A percentile compares a stretch with the other conserved stretches of the same genome.
Evolutionary conservation across 2,329 filamentous ascomycete species (phyloP).

Genomic region (Pseudogymnoascus sp.): DNA sequence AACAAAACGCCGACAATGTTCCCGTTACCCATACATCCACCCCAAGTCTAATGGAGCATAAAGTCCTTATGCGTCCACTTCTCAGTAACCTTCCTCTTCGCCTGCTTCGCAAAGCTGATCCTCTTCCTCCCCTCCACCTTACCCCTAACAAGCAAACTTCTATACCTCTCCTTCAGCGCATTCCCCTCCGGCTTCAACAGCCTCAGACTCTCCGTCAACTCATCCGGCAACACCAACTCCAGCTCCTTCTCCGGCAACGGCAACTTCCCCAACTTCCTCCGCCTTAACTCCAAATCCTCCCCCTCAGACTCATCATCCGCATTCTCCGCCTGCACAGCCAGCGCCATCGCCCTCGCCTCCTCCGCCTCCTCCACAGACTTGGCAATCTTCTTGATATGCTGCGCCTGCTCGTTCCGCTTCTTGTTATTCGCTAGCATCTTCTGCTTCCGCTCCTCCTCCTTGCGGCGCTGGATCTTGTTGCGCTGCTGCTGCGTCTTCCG

Average conservation of each 20-base stretch:
- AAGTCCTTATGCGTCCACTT: conserved; percentile 99
- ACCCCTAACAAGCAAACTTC: conserved; percentile 79
- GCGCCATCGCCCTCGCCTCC: conserved; percentile 37
- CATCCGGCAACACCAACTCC: conserved; percentile 73
- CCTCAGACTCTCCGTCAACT: conserved; percentile 74
- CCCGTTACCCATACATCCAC: not conserved
- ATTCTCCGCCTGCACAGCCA: conserved; percentile 37
- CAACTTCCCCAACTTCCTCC: conserved; percentile 66
- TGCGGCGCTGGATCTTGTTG: conserved; percentile 81
- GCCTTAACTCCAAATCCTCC: conserved; percentile 58
- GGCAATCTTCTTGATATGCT: conserved; percentile 64
- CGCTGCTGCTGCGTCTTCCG: conserved; percentile 81
- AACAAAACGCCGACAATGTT: not conserved
- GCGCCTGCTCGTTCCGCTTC: conserved; percentile 63
- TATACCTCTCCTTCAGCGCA: conserved; percentile 81
- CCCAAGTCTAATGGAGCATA: conserved; percentile 26
- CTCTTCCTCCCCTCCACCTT: conserved; percentile 79
- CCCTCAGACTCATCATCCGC: conserved; percentile 48
- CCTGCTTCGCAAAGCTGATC: conserved; percentile 74
- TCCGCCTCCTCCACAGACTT: conserved; percentile 56
- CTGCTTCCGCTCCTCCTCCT: conserved; percentile 72
- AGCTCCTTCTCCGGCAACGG: conserved; percentile 71
- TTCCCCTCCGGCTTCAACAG: conserved; percentile 93
- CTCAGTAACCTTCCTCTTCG: conserved; percentile 74
- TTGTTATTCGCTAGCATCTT: conserved; percentile 72